phyloP scores from a whole-genome alignment of 169 alveolate species.

The Neospora caninum region DNA sequence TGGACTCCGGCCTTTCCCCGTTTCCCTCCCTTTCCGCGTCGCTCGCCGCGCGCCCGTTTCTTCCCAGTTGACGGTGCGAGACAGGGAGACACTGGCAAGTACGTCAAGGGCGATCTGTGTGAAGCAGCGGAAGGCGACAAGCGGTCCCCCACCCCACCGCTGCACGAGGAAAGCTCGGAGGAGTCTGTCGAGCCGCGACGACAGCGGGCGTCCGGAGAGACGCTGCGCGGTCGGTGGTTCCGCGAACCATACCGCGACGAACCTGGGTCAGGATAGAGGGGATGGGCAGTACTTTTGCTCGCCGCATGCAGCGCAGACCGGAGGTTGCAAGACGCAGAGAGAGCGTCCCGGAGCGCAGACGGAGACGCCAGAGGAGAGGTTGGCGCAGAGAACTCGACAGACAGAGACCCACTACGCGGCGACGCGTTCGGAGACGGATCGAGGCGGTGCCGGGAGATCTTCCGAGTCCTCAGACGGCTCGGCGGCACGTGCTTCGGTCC shows the following conservation, averaged over 20 bases:
- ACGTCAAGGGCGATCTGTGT: neutral
- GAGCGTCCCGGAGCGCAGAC: neutral
- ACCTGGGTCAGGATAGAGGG: neutral
- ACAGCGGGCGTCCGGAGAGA: neutral
- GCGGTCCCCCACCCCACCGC: neutral
- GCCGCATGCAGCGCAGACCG: neutral
- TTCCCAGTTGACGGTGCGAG: neutral
- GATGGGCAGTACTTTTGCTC: neutral
- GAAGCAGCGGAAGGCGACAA: neutral
- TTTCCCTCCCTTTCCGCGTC: constrained; percentile 9
- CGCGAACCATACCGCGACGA: neutral
- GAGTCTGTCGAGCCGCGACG: neutral
- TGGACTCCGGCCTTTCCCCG: neutral
- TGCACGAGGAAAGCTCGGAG: neutral
- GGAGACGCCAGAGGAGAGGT: neutral
- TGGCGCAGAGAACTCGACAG: neutral
- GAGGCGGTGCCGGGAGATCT: neutral
- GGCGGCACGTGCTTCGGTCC: neutral
- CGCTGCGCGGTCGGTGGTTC: neutral
- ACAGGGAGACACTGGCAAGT: neutral
- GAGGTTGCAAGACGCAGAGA: neutral
- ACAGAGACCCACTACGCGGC: neutral
- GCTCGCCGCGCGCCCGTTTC: neutral
- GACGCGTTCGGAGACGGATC: neutral
- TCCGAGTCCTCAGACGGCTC: neutral